A percentile compares a stretch with the other conserved stretches of the same genome.
Evolutionary conservation across 2,329 filamentous ascomycete genomes (phyloP).

Genomic region (Penicillium sclerotigenum): DNA sequence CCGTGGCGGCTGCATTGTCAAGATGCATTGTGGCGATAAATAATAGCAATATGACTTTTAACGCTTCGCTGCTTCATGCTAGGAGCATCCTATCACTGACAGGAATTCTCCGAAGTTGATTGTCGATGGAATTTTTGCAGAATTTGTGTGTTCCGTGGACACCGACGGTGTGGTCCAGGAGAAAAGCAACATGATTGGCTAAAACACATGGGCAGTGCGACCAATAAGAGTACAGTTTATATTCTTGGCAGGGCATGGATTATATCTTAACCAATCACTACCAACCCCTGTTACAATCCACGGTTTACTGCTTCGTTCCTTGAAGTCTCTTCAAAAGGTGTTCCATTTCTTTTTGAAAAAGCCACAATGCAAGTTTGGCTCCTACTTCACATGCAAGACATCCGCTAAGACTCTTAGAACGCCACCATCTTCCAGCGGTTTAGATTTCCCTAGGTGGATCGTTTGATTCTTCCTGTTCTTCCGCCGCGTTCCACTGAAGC

Average conservation of each 20-base stretch:
- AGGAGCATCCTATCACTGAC: background rate
- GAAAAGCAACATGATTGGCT: background rate
- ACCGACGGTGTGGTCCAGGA: background rate
- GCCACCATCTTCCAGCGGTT: background rate
- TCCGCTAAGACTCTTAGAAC: background rate
- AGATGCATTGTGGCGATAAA: background rate
- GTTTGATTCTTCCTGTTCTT: background rate
- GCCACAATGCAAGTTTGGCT: background rate
- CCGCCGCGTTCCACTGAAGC: background rate
- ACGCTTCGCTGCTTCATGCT: background rate
- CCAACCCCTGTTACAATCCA: background rate
- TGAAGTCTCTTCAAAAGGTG: background rate
- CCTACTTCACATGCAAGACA: background rate
- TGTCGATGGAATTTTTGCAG: background rate
- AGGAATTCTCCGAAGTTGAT: background rate
- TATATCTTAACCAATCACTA: background rate
- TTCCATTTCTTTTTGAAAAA: background rate
- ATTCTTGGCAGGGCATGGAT: constrained; percentile 1
- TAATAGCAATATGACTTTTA: background rate
- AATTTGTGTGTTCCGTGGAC: background rate
- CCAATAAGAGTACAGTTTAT: background rate
- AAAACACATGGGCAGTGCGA: rapidly evolving
- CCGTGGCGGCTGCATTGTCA: background rate
- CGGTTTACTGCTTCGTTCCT: background rate
- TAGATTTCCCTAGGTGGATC: background rate